phyloP scores from a whole-genome alignment of 1,284 basidiomycete genomes.

The Cystobasidium pallidum region DNA sequence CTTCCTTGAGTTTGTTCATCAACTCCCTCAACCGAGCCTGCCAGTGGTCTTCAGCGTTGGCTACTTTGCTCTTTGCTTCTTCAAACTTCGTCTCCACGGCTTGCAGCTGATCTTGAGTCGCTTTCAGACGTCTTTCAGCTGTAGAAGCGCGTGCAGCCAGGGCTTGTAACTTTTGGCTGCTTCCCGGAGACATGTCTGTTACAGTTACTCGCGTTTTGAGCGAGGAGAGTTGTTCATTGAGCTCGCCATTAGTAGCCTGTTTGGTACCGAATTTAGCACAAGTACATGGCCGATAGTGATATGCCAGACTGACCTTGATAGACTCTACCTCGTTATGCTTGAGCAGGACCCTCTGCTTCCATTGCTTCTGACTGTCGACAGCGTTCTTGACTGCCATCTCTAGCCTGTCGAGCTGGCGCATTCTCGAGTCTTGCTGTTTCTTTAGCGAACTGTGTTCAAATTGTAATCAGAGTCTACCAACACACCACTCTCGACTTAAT shows the following conservation, averaged over 20 bases:
- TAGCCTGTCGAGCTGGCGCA: conserved; percentile 92
- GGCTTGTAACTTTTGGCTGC: conserved; percentile 65
- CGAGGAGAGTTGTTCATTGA: conserved; percentile 71
- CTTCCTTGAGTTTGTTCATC: conserved; percentile 76
- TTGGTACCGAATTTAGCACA: background rate
- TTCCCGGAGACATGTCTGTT: conserved; percentile 58
- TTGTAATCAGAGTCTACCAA: background rate
- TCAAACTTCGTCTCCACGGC: conserved; percentile 81
- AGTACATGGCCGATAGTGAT: background rate
- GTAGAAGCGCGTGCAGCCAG: conserved; percentile 72
- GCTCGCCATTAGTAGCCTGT: conserved; percentile 73
- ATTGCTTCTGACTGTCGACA: conserved; percentile 78
- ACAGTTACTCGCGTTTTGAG: conserved; percentile 61
- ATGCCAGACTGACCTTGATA: conserved; percentile 64
- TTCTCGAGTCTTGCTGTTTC: conserved; percentile 82
- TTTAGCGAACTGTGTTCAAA: conserved; percentile 72
- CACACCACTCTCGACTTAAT: background rate
- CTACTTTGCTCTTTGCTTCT: conserved; percentile 69
- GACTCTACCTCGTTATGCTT: conserved; percentile 90
- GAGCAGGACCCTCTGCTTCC: conserved; percentile 77
- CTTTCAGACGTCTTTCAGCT: conserved; percentile 78
- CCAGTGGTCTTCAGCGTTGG: conserved; percentile 79
- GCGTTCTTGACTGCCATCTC: conserved; percentile 83
- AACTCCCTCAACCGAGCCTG: conserved; percentile 90
- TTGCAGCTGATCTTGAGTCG: conserved; percentile 78